phyloP scores from a whole-genome alignment of 805 yeast species.

The Starmerella stellata region DNA sequence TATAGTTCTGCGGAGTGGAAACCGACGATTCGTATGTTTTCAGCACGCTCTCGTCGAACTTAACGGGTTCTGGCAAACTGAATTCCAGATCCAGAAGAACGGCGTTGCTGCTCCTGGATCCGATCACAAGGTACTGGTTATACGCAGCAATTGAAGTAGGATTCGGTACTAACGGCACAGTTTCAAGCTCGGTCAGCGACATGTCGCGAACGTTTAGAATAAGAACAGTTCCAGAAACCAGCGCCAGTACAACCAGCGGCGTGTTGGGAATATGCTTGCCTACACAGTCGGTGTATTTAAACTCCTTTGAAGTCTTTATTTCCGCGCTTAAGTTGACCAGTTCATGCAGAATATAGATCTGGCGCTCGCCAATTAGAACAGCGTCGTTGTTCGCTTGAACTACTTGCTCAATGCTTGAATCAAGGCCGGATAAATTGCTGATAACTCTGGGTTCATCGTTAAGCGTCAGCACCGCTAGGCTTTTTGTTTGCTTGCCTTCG shows the following conservation, averaged over 20 bases:
- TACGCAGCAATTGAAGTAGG: not conserved
- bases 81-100: not conserved
- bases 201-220: not conserved
- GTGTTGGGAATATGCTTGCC: slow-evolving; percentile 2
- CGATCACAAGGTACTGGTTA: not conserved
- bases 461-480: not conserved
- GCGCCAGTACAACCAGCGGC: not conserved
- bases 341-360: not conserved
- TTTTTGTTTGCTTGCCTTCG: slow-evolving; percentile 13
- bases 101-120: not conserved
- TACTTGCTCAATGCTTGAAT: not conserved
- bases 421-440: not conserved
- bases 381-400: not conserved
- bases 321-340: not conserved
- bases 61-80: not conserved
- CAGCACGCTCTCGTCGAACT: not conserved
- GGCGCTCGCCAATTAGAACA: slow-evolving; percentile 3
- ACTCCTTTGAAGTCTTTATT: not conserved
- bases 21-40: no score
- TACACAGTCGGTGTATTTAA: slow-evolving; percentile 1
- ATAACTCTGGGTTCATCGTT: not conserved
- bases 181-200: not conserved
- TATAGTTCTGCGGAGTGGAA: no score
- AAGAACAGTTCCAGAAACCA: not conserved
- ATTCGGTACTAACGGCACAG: not conserved